A percentile compares a stretch with the other conserved stretches of the same genome.
These are phyloP conservation scores for Trichosphaerium sp. DNA, from an alignment of 78 protist genomes.

Conservation along the genomic window DNA sequence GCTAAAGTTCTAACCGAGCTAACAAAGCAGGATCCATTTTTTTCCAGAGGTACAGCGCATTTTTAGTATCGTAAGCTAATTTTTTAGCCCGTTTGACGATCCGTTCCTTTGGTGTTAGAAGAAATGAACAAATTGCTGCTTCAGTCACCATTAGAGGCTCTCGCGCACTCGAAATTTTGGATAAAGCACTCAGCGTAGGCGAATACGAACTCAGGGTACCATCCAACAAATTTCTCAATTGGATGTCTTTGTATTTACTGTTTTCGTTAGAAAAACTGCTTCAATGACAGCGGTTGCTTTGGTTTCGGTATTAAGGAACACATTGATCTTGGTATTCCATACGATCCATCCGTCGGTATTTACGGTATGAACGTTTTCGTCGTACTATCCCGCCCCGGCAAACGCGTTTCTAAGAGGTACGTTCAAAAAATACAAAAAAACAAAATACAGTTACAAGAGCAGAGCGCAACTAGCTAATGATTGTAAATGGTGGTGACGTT, in stretches of 20 bases:
- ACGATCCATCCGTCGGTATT: conserved; percentile 97
- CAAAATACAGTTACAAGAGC: no score
- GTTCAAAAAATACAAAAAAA: no score
- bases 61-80: neutral
- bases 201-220: neutral
- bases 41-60: conserved; percentile 62
- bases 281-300: conserved; percentile 79
- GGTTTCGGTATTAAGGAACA: conserved; percentile 97
- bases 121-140: conserved; percentile 96
- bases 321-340: conserved; percentile 98
- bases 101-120: conserved; percentile 91
- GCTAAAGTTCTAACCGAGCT: conserved; percentile 96
- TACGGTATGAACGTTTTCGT: conserved; percentile 98
- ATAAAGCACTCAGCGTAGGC: conserved; percentile 59
- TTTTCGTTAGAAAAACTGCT: conserved; percentile 75
- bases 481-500: no score
- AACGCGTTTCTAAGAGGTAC: conserved; percentile 81
- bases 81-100: conserved; percentile 91
- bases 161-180: conserved; percentile 96
- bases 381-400: conserved; percentile 84
- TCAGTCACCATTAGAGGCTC: conserved; percentile 97
- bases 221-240: neutral
- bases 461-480: no score
- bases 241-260: conserved; percentile 65
- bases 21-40: conserved; percentile 92